Percentiles rank a stretch among this genome's conserved stretches.
These are phyloP conservation scores for Trematosphaeria pertusa DNA, from an alignment of 2,329 filamentous ascomycete species.

Conservation along the genomic window DNA sequence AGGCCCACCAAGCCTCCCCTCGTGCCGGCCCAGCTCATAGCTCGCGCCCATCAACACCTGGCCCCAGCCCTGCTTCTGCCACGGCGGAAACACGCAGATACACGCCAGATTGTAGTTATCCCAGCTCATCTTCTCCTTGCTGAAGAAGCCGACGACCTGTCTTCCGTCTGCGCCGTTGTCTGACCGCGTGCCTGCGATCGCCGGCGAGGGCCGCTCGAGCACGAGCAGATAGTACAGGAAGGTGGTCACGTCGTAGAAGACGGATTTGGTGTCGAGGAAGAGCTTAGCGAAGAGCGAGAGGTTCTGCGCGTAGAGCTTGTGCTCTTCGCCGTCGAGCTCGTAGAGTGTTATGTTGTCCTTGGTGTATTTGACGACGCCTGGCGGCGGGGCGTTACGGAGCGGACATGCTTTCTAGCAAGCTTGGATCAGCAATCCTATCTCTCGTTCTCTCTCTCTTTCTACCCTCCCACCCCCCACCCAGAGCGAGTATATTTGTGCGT, in stretches of 20 bases:
- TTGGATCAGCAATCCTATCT: no score
- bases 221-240: slow-evolving; percentile 96
- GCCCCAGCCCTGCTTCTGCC: slow-evolving; percentile 89
- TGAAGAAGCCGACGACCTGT: slow-evolving; percentile 93
- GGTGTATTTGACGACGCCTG: slow-evolving; percentile 78
- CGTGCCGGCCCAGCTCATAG: slow-evolving; percentile 87
- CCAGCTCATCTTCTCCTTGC: slow-evolving; percentile 98
- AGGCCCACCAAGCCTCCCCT: slow-evolving; percentile 85
- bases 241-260: slow-evolving; percentile 94
- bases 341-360: slow-evolving; percentile 84
- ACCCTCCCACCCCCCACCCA: no score
- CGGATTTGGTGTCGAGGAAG: slow-evolving; percentile 96
- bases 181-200: slow-evolving; percentile 37
- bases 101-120: slow-evolving; percentile 98
- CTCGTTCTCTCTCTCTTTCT: no score
- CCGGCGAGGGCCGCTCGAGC: slow-evolving; percentile 63
- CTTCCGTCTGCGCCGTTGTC: slow-evolving; percentile 26
- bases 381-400: slow-evolving; percentile 55
- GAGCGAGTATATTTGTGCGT: neutral
- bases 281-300: slow-evolving; percentile 95
- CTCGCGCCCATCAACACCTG: slow-evolving; percentile 89
- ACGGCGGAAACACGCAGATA: slow-evolving; percentile 94
- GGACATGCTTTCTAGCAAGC: slow-evolving; percentile 57
- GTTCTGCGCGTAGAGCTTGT: slow-evolving; percentile 92
- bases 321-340: slow-evolving; percentile 88